Conservation (phyloP, 169 alveolate species). For the Plasmodium berghei region DNA sequence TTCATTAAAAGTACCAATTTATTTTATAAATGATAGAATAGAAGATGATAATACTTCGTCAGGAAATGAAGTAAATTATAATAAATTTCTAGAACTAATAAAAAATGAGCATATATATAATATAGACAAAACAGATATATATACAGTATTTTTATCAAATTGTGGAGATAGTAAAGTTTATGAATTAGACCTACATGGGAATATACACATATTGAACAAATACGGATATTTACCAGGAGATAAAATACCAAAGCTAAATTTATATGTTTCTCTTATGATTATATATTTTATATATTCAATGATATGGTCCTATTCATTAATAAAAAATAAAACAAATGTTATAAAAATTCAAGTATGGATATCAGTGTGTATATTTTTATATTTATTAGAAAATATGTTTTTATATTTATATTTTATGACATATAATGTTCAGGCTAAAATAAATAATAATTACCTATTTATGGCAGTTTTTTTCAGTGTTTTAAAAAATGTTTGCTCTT, state of each 20-base stretch:
- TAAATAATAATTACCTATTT: conserved; percentile 51
- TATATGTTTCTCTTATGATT: conserved; percentile 49
- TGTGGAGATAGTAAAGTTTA: conserved; percentile 65
- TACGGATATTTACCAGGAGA: conserved; percentile 78
- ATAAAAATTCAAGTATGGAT: conserved; percentile 76
- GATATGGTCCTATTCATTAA: conserved; percentile 48
- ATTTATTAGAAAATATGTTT: conserved; percentile 53
- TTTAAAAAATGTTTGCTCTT: conserved; percentile 73
- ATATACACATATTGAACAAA: conserved; percentile 73
- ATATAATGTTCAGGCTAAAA: conserved; percentile 56
- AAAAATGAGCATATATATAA: conserved; percentile 23
- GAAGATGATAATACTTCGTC: neutral
- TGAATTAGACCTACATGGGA: conserved; percentile 75
- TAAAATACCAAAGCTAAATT: conserved; percentile 70
- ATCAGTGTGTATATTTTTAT: conserved; percentile 58
- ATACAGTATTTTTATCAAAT: conserved; percentile 74
- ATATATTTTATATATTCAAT: conserved; percentile 42
- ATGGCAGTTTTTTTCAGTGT: conserved; percentile 64
- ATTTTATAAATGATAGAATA: conserved; percentile 69
- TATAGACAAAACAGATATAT: conserved; percentile 51
- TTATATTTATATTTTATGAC: conserved; percentile 52
- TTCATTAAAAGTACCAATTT: conserved; percentile 74
- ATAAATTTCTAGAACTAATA: conserved; percentile 27
- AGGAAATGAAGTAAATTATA: conserved; percentile 31
- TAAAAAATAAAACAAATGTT: conserved; percentile 42